Evolutionary conservation across 768 basidiomycete species (phyloP).

Genomic region (Mrakia frigida): DNA sequence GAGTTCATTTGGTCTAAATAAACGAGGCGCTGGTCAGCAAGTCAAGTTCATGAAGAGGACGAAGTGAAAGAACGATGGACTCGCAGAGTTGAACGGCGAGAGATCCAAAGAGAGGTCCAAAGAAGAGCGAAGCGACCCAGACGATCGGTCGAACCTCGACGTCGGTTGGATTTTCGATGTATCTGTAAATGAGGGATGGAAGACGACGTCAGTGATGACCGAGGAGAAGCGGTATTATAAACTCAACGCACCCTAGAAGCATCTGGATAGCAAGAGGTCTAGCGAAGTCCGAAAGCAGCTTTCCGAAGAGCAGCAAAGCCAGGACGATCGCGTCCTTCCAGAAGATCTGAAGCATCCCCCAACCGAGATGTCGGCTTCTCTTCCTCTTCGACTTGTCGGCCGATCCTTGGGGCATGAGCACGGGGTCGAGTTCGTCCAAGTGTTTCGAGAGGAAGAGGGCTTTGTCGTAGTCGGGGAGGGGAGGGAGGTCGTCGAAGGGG

Average conservation of each 20-base stretch:
- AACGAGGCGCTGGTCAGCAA: constrained; percentile 41
- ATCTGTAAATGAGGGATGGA: constrained; percentile 18
- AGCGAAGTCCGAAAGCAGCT: constrained; percentile 42
- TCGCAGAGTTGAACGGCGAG: constrained; percentile 42
- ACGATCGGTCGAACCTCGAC: constrained; percentile 52
- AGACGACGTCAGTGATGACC: too few species aligned
- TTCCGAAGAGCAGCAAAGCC: constrained; percentile 34
- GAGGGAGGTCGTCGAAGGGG: constrained; percentile 47
- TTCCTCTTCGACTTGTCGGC: constrained; percentile 40
- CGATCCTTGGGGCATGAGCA: constrained; percentile 35
- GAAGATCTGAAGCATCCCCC: constrained; percentile 48
- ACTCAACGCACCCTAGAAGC: not conserved
- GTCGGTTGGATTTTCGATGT: constrained; percentile 55
- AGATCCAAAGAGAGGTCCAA: constrained; percentile 45
- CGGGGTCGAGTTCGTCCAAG: constrained; percentile 45
- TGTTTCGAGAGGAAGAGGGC: constrained; percentile 41
- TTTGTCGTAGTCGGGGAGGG: constrained; percentile 49
- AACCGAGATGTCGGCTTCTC: constrained; percentile 49
- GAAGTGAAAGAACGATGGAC: not conserved
- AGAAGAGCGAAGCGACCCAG: constrained; percentile 65
- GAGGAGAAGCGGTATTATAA: too few species aligned
- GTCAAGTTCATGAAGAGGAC: too few species aligned
- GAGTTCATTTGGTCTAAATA: constrained; percentile 1
- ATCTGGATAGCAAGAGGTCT: constrained; percentile 16
- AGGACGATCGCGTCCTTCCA: constrained; percentile 37